Evolutionary conservation across 2,329 filamentous ascomycete genomes (phyloP).

Genomic region (Harringtonia aguacate): DNA sequence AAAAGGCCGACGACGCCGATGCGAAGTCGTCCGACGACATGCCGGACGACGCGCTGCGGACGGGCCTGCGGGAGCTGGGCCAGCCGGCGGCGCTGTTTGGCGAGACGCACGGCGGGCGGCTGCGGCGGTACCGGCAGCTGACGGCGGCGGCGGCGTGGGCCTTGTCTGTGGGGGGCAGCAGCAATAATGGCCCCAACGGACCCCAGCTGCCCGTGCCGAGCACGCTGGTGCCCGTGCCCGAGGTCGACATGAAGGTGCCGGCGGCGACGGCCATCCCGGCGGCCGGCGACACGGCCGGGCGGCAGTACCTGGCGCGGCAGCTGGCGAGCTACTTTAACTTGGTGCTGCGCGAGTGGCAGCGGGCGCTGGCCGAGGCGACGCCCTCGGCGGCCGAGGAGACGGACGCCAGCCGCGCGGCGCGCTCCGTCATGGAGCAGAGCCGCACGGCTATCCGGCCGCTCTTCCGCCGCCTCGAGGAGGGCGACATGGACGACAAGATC

Average conservation of each 20-base stretch:
- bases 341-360: conserved; percentile 81
- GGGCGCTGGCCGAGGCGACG: conserved; percentile 48
- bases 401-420: conserved; percentile 70
- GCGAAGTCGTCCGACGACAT: conserved; percentile 36
- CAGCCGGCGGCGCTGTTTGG: conserved; percentile 73
- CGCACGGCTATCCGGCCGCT: conserved; percentile 82
- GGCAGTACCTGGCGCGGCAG: conserved; percentile 70
- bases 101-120: conserved; percentile 59
- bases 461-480: conserved; percentile 80
- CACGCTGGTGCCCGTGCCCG: conserved; percentile 65
- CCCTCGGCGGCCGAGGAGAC: conserved; percentile 44
- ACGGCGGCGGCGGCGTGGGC: conserved; percentile 42
- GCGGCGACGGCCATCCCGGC: conserved; percentile 30
- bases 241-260: conserved; percentile 80
- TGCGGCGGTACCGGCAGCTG: conserved; percentile 62
- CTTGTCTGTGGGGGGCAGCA: neutral
- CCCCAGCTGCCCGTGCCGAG: conserved; percentile 70
- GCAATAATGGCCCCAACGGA: no score
- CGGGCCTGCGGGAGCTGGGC: conserved; percentile 57
- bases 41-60: conserved; percentile 60
- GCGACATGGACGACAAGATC: conserved; percentile 66
- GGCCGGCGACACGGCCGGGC: conserved; percentile 51
- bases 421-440: conserved; percentile 76
- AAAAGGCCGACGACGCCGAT: conserved; percentile 24
- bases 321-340: conserved; percentile 93